Evolutionary conservation across 495 filamentous ascomycete genomes (phyloP).

Genomic region (Penicillium bovifimosum): DNA sequence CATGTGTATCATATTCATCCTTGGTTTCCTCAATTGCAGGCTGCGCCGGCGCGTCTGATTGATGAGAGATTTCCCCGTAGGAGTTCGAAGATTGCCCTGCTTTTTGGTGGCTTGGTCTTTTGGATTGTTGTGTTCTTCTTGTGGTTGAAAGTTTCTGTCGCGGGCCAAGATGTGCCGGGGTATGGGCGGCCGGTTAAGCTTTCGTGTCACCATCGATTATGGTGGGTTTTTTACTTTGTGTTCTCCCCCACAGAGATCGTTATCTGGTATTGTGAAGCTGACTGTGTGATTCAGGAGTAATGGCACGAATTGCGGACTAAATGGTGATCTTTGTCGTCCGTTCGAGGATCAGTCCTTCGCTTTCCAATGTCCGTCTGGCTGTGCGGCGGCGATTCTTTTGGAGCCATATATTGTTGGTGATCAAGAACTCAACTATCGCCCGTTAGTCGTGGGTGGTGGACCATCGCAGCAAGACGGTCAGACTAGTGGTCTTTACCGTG

Average conservation of each 20-base stretch:
- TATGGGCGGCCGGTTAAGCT: conserved; percentile 55
- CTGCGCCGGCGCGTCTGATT: conserved; percentile 54
- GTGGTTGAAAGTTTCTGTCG: conserved; percentile 54
- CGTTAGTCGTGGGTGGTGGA: conserved; percentile 65
- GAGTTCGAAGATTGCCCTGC: conserved; percentile 44
- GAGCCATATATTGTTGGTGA: conserved; percentile 67
- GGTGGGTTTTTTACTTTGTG: conserved; percentile 36
- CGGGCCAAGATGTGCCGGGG: conserved; percentile 52
- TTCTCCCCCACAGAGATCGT: neutral
- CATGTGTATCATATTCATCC: conserved; percentile 58
- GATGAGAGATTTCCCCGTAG: conserved; percentile 51
- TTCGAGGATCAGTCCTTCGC: conserved; percentile 61
- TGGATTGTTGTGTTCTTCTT: conserved; percentile 65
- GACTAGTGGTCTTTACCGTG: conserved; percentile 54
- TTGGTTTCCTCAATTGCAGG: conserved; percentile 55
- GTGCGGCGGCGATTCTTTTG: conserved; percentile 54
- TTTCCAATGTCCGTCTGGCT: conserved; percentile 71
- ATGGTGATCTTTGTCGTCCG: conserved; percentile 66
- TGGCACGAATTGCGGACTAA: conserved; percentile 59
- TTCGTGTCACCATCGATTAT: conserved; percentile 47
- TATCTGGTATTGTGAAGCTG: neutral
- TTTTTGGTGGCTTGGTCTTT: conserved; percentile 49
- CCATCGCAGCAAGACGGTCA: conserved; percentile 34
- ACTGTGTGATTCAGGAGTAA: conserved; percentile 26
- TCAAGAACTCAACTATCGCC: conserved; percentile 58